These are phyloP conservation scores for Cryphonectria japonica DNA, from an alignment of 2,329 filamentous ascomycete genomes.

Conservation along the genomic window DNA sequence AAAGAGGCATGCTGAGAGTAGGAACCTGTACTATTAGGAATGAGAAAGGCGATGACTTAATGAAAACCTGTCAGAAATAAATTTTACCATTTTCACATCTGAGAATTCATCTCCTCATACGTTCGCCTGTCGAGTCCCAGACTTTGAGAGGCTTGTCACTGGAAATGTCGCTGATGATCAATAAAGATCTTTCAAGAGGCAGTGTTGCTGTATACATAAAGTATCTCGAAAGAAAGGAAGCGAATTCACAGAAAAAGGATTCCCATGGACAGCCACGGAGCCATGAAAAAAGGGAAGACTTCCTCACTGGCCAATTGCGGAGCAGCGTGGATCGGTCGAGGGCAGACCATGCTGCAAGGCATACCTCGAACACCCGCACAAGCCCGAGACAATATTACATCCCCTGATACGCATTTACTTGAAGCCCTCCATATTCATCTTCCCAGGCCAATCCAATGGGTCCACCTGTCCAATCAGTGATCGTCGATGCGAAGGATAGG, in stretches of 20 bases:
- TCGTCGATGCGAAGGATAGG: too few species aligned
- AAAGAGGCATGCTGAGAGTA: slow-evolving; percentile 25
- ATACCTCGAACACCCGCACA: not conserved
- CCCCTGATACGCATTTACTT: not conserved
- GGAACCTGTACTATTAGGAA: slow-evolving; percentile 24
- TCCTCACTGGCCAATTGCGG: not conserved
- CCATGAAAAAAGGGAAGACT: not conserved
- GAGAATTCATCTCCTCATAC: not conserved
- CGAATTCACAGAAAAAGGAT: not conserved
- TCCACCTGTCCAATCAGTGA: not conserved
- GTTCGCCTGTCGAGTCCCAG: not conserved
- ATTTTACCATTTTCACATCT: not conserved
- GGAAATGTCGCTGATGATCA: not conserved
- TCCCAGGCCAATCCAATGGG: not conserved
- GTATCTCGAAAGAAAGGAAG: not conserved
- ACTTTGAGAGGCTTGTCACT: not conserved
- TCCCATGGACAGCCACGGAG: not conserved
- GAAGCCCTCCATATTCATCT: not conserved
- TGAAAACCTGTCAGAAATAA: not conserved
- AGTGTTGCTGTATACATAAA: not conserved
- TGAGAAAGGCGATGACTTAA: not conserved
- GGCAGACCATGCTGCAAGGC: not conserved
- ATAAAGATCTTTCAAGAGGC: not conserved
- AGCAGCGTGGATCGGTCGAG: not conserved
- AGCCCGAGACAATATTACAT: not conserved